A percentile compares a stretch with the other conserved stretches of the same genome.
Evolutionary conservation across 768 basidiomycete species (phyloP).

Genomic region (Leucocoprinus birnbaumii): DNA sequence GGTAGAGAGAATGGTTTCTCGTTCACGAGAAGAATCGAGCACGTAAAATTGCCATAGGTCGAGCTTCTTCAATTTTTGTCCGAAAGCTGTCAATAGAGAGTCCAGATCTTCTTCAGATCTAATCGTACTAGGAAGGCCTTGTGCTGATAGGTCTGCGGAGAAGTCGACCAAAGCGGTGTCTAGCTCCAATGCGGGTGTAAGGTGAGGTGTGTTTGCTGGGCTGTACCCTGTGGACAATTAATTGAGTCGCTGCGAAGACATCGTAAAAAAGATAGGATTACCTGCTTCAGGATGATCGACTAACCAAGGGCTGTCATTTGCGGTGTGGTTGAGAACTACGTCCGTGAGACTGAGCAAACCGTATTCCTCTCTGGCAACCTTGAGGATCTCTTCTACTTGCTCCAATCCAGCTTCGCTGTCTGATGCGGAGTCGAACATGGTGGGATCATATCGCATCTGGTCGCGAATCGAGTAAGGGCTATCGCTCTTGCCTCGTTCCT

Average conservation of each 20-base stretch:
- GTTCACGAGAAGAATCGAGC: slow-evolving; percentile 69
- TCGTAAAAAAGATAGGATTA: slow-evolving; percentile 19
- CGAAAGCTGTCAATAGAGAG: slow-evolving; percentile 60
- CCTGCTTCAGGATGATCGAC: slow-evolving; percentile 94
- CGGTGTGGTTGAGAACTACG: slow-evolving; percentile 96
- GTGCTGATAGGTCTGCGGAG: slow-evolving; percentile 59
- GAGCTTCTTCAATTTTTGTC: slow-evolving; percentile 55
- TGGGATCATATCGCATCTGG: slow-evolving; percentile 81
- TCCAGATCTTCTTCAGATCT: slow-evolving; percentile 67
- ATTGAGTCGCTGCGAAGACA: slow-evolving; percentile 2
- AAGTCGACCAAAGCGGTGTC: slow-evolving; percentile 86
- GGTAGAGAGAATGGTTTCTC: slow-evolving; percentile 50
- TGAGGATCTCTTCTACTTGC: slow-evolving; percentile 62
- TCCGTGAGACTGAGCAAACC: slow-evolving; percentile 91
- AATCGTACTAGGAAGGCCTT: slow-evolving; percentile 72
- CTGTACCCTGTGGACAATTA: slow-evolving; percentile 80
- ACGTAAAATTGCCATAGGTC: slow-evolving; percentile 96
- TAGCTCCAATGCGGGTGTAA: slow-evolving; percentile 88
- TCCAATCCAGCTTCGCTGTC: slow-evolving; percentile 47
- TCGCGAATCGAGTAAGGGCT: slow-evolving; percentile 94
- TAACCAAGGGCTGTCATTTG: slow-evolving; percentile 91
- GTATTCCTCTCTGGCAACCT: slow-evolving; percentile 75
- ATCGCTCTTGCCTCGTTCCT: slow-evolving; percentile 84
- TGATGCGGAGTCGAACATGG: slow-evolving; percentile 50
- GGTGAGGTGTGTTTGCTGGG: slow-evolving; percentile 87